Conservation (phyloP, 352 stramenopile species). For the Pythium oligandrum region DNA sequence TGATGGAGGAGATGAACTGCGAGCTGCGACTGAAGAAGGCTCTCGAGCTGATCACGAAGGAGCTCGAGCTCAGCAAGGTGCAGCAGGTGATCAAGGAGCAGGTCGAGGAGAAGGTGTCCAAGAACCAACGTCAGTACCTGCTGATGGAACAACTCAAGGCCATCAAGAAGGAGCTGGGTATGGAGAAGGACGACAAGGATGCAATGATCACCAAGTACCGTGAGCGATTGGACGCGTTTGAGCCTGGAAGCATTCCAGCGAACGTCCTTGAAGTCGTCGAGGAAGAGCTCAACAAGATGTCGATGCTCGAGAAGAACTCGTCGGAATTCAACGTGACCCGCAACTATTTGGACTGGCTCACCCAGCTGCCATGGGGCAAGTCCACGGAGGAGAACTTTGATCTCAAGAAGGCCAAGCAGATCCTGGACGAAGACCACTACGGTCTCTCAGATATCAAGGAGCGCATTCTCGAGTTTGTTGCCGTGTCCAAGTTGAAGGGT, state of each 20-base stretch:
- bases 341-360: slow-evolving; percentile 99
- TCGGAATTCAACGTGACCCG: slow-evolving; percentile 98
- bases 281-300: slow-evolving; percentile 97
- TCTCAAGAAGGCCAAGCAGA: slow-evolving; percentile 88
- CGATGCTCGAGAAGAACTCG: slow-evolving; percentile 97
- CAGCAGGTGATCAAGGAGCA: slow-evolving; percentile 97
- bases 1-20: slow-evolving; percentile 95
- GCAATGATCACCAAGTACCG: slow-evolving; percentile 96
- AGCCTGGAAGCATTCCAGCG: slow-evolving; percentile 53
- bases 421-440: slow-evolving; percentile 98
- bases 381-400: slow-evolving; percentile 96
- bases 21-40: slow-evolving; percentile 94
- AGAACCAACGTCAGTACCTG: slow-evolving; percentile 98
- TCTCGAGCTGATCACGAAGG: slow-evolving; percentile 96
- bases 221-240: slow-evolving; percentile 73
- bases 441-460: slow-evolving; percentile 98
- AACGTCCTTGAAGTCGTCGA: slow-evolving; percentile 94
- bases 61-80: slow-evolving; percentile 94
- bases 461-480: slow-evolving; percentile 99
- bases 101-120: slow-evolving; percentile 90
- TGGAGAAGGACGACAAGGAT: slow-evolving; percentile 99
- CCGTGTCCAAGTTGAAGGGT: slow-evolving; percentile 96
- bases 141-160: slow-evolving; percentile 98
- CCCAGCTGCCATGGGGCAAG: slow-evolving; percentile 95
- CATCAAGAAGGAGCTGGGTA: slow-evolving; percentile 99